Conservation (phyloP, 1,284 basidiomycete genomes). For the Cerioporus squamosus region DNA sequence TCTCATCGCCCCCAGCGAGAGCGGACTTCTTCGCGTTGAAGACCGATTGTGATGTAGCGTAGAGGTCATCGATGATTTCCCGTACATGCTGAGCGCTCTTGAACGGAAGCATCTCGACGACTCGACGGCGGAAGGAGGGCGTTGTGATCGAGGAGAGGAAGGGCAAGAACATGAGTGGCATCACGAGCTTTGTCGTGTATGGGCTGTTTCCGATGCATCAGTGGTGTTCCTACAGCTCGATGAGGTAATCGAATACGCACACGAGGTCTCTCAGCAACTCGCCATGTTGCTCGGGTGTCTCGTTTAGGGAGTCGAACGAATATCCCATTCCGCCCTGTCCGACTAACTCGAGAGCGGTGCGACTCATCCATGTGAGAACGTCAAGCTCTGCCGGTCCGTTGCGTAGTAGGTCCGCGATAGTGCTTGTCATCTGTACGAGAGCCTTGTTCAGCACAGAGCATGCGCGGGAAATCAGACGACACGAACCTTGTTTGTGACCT, state of each 20-base stretch:
- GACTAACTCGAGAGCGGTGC: conserved; percentile 35
- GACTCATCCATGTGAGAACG: conserved; percentile 28
- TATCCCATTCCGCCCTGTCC: conserved; percentile 36
- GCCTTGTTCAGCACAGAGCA: no score
- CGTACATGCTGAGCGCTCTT: conserved; percentile 12
- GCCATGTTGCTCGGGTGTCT: conserved; percentile 14
- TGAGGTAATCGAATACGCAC: conserved; percentile 9
- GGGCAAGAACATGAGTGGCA: neutral
- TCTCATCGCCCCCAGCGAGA: conserved; percentile 8
- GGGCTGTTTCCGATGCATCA: neutral
- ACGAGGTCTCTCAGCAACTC: conserved; percentile 27
- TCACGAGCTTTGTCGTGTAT: neutral
- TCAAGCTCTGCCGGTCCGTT: conserved; percentile 10
- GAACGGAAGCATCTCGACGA: conserved; percentile 22
- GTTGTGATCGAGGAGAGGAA: conserved; percentile 2
- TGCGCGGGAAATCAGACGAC: neutral
- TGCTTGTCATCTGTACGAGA: conserved; percentile 15
- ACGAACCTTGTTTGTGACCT: conserved; percentile 1
- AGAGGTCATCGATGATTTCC: conserved; percentile 6
- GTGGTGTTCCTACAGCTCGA: neutral
- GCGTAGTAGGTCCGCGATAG: conserved; percentile 10
- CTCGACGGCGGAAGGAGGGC: conserved; percentile 12
- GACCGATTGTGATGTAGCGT: conserved; percentile 7
- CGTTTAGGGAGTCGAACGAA: conserved; percentile 31
- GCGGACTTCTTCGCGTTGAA: conserved; percentile 15